A percentile compares a stretch with the other conserved stretches of the same genome.
Evolutionary conservation across 2,329 filamentous ascomycete genomes (phyloP).

Genomic region (Cytospora mali): DNA sequence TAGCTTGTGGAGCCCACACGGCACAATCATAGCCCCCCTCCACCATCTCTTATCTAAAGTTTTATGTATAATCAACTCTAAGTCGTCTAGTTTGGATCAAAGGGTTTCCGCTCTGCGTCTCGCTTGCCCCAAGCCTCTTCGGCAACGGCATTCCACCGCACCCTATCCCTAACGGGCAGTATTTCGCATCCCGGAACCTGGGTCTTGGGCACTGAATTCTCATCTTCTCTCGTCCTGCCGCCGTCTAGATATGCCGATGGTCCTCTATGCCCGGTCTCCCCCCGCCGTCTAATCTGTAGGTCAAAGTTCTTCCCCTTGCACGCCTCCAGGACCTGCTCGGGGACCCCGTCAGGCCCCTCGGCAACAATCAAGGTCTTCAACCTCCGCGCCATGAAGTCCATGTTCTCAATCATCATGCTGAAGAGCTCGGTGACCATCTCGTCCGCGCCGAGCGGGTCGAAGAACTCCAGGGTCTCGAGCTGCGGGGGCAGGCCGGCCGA

Average conservation of each 20-base stretch:
- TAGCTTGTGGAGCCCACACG: background rate
- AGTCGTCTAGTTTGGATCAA: slow-evolving; percentile 9
- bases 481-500: slow-evolving; percentile 51
- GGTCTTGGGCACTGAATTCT: background rate
- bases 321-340: slow-evolving; percentile 39
- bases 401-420: slow-evolving; percentile 44
- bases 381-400: slow-evolving; percentile 41
- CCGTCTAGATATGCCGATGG: slow-evolving; percentile 1
- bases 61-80: slow-evolving; percentile 9
- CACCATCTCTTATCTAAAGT: slow-evolving; percentile 1
- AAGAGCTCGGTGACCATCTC: slow-evolving; percentile 51
- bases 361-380: slow-evolving; percentile 43
- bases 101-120: slow-evolving; percentile 12
- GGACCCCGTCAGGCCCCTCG: slow-evolving; percentile 37
- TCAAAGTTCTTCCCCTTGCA: slow-evolving; percentile 39
- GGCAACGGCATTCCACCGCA: slow-evolving; percentile 14
- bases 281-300: slow-evolving; percentile 36
- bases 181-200: slow-evolving; percentile 4
- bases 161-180: slow-evolving; percentile 3
- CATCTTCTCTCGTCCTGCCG: background rate
- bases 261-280: slow-evolving; percentile 3
- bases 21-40: background rate
- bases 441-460: slow-evolving; percentile 49
- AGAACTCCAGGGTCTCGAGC: slow-evolving; percentile 49
- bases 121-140: slow-evolving; percentile 21